Conservation (phyloP, 208 protist genomes). For the Crithidia sp. region DNA sequence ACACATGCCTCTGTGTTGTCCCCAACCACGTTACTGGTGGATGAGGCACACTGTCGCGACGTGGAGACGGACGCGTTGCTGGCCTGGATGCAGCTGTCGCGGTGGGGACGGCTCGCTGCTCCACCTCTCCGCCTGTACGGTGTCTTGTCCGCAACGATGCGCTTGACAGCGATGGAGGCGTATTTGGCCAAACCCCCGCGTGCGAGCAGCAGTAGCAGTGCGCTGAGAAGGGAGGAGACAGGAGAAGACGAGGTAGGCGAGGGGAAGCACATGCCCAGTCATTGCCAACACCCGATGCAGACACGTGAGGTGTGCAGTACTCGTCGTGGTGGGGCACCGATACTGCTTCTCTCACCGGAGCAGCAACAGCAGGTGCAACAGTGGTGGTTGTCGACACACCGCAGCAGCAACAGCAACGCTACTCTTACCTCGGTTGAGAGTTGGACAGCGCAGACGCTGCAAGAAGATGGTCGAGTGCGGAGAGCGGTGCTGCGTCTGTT, state of each 20-base stretch:
- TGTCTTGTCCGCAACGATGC: conserved; percentile 82
- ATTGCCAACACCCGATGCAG: no score
- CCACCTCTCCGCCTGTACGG: conserved; percentile 50
- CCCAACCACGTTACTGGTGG: conserved; percentile 77
- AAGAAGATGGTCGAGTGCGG: not conserved
- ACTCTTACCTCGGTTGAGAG: not conserved
- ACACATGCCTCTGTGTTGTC: conserved; percentile 4
- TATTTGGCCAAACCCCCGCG: conserved; percentile 32
- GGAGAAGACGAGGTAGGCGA: not conserved
- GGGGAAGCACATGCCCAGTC: no score
- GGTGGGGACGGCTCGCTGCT: not conserved
- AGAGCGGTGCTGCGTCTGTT: conserved; percentile 21
- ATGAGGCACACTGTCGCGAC: conserved; percentile 82
- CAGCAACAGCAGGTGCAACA: conserved; percentile 17
- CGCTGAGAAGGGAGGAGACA: not conserved
- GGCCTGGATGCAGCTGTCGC: conserved; percentile 47
- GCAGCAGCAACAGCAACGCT: not conserved
- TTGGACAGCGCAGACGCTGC: not conserved
- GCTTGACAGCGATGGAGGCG: conserved; percentile 44
- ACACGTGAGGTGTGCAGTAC: no score
- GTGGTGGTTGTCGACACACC: conserved; percentile 17
- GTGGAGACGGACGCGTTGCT: conserved; percentile 76
- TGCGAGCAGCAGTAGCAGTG: no score
- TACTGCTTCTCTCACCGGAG: conserved; percentile 22
- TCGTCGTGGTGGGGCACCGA: not conserved